Evolutionary conservation across 306 rosid species (phyloP).

Genomic region (Cicer cuneatum): DNA sequence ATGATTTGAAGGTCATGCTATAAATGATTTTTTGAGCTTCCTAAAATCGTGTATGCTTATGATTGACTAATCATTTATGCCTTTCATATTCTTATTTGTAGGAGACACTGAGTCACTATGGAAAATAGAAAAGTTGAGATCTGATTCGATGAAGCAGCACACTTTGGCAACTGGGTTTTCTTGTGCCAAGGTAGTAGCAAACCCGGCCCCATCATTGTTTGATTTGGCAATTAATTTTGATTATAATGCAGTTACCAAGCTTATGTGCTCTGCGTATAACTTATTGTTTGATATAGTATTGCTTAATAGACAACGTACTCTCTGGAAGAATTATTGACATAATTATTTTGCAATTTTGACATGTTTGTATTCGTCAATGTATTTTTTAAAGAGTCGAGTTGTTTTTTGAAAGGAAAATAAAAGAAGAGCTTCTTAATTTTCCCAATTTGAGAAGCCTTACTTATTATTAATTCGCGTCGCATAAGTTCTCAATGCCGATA

Average conservation of each 20-base stretch:
- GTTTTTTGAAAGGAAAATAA: neutral
- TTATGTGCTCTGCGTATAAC: slow-evolving; percentile 11
- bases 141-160: slow-evolving; percentile 69
- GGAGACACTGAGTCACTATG: slow-evolving; percentile 75
- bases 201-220: neutral
- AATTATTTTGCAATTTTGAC: neutral
- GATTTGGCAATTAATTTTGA: slow-evolving; percentile 14
- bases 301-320: slow-evolving; percentile 4
- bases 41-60: neutral
- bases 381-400: neutral
- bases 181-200: slow-evolving; percentile 72
- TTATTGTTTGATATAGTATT: slow-evolving; percentile 25
- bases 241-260: slow-evolving; percentile 21
- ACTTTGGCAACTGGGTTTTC: slow-evolving; percentile 74
- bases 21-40: slow-evolving; percentile 4
- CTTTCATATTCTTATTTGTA: slow-evolving; percentile 46
- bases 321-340: slow-evolving; percentile 13
- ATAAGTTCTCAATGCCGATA: slow-evolving; percentile 31
- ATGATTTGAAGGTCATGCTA: neutral
- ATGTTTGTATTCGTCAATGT: slow-evolving; percentile 5
- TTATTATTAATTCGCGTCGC: neutral
- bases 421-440: slow-evolving; percentile 6
- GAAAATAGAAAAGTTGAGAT: slow-evolving; percentile 79
- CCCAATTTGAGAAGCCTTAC: slow-evolving; percentile 20
- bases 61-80: slow-evolving; percentile 35